A percentile compares a stretch with the other conserved stretches of the same genome.
phyloP scores from a whole-genome alignment of 208 protist genomes.

The Acanthamoeba sp. region DNA sequence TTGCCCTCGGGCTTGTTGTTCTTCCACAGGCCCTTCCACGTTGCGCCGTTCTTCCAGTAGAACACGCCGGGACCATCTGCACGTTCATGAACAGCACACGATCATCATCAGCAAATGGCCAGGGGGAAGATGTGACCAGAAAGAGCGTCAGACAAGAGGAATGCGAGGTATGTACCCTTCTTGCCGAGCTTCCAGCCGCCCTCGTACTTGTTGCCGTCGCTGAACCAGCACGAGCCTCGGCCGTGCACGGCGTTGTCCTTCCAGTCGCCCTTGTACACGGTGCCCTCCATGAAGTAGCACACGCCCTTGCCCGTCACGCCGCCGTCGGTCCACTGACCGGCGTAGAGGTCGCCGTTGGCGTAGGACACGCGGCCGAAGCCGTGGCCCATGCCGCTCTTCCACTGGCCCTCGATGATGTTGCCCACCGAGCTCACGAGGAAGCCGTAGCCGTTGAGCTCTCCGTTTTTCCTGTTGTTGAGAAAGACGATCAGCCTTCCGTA shows the following conservation, averaged over 20 bases:
- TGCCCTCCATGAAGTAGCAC: constrained; percentile 61
- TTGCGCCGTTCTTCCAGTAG: constrained; percentile 49
- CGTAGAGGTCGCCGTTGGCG: constrained; percentile 58
- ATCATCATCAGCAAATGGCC: no score
- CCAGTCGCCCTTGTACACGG: constrained; percentile 49
- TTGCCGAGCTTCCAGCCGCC: constrained; percentile 41
- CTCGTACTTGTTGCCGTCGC: constrained; percentile 57
- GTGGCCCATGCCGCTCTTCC: constrained; percentile 57
- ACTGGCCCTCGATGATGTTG: constrained; percentile 59
- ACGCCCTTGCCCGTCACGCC: constrained; percentile 53
- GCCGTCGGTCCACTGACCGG: constrained; percentile 42
- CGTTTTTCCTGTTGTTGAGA: not conserved
- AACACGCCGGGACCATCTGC: constrained; percentile 33
- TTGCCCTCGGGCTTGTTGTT: constrained; percentile 68
- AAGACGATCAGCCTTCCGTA: no score
- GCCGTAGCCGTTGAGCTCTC: constrained; percentile 53
- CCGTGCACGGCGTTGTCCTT: constrained; percentile 58
- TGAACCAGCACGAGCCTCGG: constrained; percentile 31
- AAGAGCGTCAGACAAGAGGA: not conserved
- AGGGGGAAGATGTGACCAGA: no score
- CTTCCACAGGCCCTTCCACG: constrained; percentile 42
- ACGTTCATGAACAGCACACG: no score
- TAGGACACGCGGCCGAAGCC: constrained; percentile 42
- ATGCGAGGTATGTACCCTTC: constrained; percentile 7
- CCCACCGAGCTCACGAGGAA: constrained; percentile 36